Conservation (phyloP, 805 yeast species). For the Priceomyces carsonii region DNA sequence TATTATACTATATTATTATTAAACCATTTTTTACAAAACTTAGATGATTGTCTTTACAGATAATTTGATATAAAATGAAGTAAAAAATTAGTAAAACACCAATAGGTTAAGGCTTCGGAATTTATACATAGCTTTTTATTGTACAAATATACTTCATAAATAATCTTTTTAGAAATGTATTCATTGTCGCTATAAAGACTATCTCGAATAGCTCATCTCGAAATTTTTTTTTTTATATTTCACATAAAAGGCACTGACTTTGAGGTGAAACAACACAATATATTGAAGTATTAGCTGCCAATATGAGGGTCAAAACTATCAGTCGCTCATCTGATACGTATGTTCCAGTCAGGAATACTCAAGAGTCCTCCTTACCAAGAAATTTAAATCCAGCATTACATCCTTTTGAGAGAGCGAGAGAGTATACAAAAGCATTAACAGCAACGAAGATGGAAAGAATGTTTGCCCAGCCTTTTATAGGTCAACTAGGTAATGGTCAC, state of each 20-base stretch:
- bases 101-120: too few species aligned
- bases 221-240: slow-evolving; percentile 5
- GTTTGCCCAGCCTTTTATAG: slow-evolving; percentile 97
- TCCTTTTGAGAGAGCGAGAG: slow-evolving; percentile 96
- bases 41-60: too few species aligned
- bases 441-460: slow-evolving; percentile 95
- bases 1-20: too few species aligned
- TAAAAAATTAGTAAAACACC: too few species aligned
- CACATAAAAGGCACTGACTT: too few species aligned
- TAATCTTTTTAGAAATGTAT: too few species aligned
- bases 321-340: slow-evolving; percentile 89
- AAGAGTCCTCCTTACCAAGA: slow-evolving; percentile 83
- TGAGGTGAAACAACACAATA: too few species aligned
- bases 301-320: slow-evolving; percentile 83
- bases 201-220: slow-evolving; percentile 8
- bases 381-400: slow-evolving; percentile 92
- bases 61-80: too few species aligned
- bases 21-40: too few species aligned
- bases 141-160: too few species aligned
- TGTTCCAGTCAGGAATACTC: slow-evolving; percentile 89
- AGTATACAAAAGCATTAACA: slow-evolving; percentile 89
- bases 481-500: slow-evolving; percentile 93
- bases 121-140: too few species aligned
- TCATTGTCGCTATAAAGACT: too few species aligned
- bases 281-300: neutral